These are phyloP conservation scores for Solanum chilense DNA, from an alignment of 257 asterid genomes.

Conservation along the genomic window DNA sequence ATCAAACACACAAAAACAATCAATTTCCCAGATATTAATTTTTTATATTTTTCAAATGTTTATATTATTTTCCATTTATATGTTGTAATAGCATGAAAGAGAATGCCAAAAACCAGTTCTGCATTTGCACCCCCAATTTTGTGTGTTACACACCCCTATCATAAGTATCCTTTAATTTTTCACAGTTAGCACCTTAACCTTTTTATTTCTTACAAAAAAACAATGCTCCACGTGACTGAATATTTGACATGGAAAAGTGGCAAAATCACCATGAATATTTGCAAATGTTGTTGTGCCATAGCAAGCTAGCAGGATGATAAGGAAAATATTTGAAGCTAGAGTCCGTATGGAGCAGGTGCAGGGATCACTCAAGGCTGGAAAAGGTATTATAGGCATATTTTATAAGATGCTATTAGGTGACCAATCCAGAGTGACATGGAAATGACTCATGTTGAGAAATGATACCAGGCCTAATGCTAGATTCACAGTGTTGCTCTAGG, in stretches of 20 bases:
- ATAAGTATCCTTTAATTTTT: background rate
- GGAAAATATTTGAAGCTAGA: background rate
- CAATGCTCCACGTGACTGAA: background rate
- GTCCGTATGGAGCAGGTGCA: background rate
- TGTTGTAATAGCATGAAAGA: background rate
- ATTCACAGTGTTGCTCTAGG: background rate
- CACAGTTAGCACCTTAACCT: background rate
- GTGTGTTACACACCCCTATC: background rate
- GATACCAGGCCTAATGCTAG: background rate
- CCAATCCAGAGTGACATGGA: background rate
- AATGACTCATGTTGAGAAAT: background rate
- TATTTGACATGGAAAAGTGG: background rate
- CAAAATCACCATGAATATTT: background rate
- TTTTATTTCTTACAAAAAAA: background rate
- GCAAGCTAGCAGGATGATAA: background rate
- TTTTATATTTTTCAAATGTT: background rate
- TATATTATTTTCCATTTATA: background rate
- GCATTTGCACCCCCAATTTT: background rate
- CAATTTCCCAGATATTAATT: background rate
- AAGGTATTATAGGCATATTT: background rate
- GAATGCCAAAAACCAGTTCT: background rate
- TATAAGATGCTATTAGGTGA: background rate
- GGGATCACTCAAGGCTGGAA: background rate
- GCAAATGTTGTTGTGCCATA: background rate
- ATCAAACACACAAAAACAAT: background rate